Conservation (phyloP, 73 alveolate species). For the Symbiodinium pilosum region DNA sequence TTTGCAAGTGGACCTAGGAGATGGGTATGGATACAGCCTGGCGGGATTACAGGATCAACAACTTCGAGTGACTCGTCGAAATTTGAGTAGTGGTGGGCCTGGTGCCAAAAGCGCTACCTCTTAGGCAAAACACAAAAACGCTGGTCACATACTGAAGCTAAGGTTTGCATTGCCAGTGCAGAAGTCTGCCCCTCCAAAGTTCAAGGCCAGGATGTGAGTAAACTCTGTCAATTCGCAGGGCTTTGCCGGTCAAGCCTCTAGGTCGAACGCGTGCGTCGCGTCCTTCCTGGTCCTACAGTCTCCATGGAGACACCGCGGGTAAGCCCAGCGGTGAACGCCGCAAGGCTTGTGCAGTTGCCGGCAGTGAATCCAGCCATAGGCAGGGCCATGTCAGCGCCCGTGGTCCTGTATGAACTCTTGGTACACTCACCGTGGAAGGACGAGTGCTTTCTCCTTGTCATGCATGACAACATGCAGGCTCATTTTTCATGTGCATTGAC, state of each 20-base stretch:
- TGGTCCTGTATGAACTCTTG: not conserved
- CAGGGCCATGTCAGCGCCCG: not conserved
- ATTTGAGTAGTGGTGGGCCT: no score
- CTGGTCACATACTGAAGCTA: not conserved
- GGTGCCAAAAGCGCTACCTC: no score
- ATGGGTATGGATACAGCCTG: slow-evolving; percentile 93
- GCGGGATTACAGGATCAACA: slow-evolving; percentile 94
- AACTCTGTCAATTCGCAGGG: no score
- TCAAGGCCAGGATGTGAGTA: slow-evolving; percentile 15
- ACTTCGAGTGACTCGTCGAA: slow-evolving; percentile 44
- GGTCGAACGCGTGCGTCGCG: slow-evolving; percentile 86
- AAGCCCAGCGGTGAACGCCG: slow-evolving; percentile 3
- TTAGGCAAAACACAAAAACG: no score
- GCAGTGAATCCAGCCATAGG: slow-evolving; percentile 66
- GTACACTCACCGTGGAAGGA: not conserved
- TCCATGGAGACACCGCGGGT: slow-evolving; percentile 17
- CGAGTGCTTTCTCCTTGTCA: not conserved
- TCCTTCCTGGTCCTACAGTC: slow-evolving; percentile 16
- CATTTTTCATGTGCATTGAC: no score
- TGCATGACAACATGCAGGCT: not conserved
- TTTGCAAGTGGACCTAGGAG: not conserved
- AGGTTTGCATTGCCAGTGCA: slow-evolving; percentile 45
- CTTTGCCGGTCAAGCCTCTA: not conserved
- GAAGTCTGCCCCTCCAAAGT: slow-evolving; percentile 60
- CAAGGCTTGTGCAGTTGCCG: slow-evolving; percentile 54